A percentile compares a stretch with the other conserved stretches of the same genome.
Conservation (phyloP, 2,329 filamentous ascomycete species). For the Alternaria sp. region DNA sequence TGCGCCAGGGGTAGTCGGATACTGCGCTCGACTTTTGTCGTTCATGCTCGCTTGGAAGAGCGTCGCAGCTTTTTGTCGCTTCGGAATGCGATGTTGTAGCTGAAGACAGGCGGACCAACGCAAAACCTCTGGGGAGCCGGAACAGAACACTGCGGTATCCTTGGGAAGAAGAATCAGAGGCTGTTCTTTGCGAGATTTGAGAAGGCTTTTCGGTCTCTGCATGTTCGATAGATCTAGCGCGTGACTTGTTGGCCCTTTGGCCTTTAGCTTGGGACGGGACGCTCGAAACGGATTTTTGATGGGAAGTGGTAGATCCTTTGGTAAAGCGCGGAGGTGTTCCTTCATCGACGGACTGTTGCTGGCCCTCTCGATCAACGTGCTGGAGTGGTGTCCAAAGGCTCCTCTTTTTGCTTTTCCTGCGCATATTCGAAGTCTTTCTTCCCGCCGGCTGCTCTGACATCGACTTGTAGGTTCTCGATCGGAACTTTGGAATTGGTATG, state of each 20-base stretch:
- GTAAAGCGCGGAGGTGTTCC: neutral
- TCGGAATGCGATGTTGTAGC: constrained; percentile 12
- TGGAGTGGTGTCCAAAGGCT: constrained; percentile 23
- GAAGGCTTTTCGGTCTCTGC: neutral
- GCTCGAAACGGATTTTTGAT: neutral
- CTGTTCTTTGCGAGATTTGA: neutral
- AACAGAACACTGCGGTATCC: constrained; percentile 21
- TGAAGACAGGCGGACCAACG: constrained; percentile 26
- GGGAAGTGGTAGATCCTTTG: neutral
- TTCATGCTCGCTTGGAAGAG: constrained; percentile 4
- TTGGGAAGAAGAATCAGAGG: neutral
- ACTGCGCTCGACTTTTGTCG: constrained; percentile 1
- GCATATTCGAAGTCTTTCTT: constrained; percentile 20
- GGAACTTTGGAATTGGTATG: neutral
- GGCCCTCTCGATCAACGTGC: constrained; percentile 10
- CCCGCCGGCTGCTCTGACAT: constrained; percentile 24
- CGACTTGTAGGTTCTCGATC: neutral
- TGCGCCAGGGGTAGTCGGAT: constrained; percentile 9
- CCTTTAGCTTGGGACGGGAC: neutral
- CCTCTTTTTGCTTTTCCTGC: constrained; percentile 17
- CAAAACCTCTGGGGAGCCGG: constrained; percentile 32
- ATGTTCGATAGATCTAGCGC: neutral
- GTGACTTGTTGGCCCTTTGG: neutral
- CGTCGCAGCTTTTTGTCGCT: neutral
- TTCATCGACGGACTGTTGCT: neutral